These are phyloP conservation scores for Colletotrichum coccodes DNA, from an alignment of 2,329 filamentous ascomycete genomes.

Conservation along the genomic window DNA sequence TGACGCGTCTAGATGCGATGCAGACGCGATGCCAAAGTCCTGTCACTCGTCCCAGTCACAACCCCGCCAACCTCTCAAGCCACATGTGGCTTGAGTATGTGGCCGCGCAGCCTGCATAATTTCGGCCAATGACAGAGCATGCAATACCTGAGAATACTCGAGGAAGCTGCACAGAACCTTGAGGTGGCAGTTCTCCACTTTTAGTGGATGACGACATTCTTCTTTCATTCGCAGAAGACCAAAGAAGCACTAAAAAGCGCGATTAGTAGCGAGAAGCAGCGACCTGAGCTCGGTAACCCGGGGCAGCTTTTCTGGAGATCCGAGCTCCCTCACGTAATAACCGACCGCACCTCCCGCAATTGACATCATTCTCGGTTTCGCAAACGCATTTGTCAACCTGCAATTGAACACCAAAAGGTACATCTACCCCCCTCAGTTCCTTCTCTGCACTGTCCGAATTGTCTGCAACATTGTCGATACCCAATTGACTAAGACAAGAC, in stretches of 20 bases:
- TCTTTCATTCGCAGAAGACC: slow-evolving; percentile 27
- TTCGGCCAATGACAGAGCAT: not conserved
- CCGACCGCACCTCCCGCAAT: slow-evolving; percentile 29
- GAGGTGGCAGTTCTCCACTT: slow-evolving; percentile 21
- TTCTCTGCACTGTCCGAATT: not conserved
- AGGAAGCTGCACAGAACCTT: not conserved
- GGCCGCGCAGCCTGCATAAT: not conserved
- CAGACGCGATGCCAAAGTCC: not conserved
- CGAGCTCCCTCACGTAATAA: slow-evolving; percentile 33
- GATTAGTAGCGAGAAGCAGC: not conserved
- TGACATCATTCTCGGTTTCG: slow-evolving; percentile 28
- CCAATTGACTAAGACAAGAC: slow-evolving; percentile 9
- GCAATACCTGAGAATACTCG: slow-evolving; percentile 11
- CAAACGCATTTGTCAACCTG: slow-evolving; percentile 25
- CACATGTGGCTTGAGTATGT: not conserved
- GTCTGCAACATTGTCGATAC: not conserved
- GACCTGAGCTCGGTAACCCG: slow-evolving; percentile 26
- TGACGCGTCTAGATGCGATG: not conserved
- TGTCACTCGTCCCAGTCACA: not conserved
- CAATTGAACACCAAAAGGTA: slow-evolving; percentile 35
- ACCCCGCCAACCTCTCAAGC: not conserved
- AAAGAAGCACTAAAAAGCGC: not conserved
- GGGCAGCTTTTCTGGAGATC: slow-evolving; percentile 30
- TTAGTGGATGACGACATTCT: slow-evolving; percentile 29
- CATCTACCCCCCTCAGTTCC: not conserved